These are phyloP conservation scores for Epithele typhae DNA, from an alignment of 768 basidiomycete genomes.

Conservation along the genomic window DNA sequence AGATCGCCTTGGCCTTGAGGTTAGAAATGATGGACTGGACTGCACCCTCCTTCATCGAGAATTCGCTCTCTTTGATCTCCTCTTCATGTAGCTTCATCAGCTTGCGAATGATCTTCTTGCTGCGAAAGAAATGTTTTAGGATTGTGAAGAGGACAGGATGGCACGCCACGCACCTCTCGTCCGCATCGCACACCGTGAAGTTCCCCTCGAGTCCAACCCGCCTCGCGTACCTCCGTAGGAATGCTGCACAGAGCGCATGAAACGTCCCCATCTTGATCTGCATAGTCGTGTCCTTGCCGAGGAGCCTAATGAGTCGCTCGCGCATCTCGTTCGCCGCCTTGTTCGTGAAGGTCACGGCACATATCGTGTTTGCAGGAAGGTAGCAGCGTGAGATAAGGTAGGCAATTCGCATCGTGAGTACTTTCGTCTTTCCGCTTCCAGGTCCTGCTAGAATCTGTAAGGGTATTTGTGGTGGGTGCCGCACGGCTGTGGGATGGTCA, in stretches of 20 bases:
- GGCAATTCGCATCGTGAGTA: conserved; percentile 65
- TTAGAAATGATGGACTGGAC: conserved; percentile 67
- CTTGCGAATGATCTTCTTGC: conserved; percentile 62
- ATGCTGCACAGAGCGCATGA: conserved; percentile 69
- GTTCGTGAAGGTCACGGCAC: conserved; percentile 86
- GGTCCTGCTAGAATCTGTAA: conserved; percentile 84
- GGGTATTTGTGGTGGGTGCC: conserved; percentile 54
- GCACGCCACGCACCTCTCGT: conserved; percentile 63
- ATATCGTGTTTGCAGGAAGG: conserved; percentile 55
- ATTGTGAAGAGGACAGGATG: too few species aligned
- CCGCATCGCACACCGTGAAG: conserved; percentile 80
- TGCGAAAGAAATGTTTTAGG: conserved; percentile 22
- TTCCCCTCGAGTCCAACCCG: conserved; percentile 59
- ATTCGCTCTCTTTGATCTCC: conserved; percentile 39
- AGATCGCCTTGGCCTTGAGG: conserved; percentile 58
- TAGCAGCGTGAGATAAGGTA: conserved; percentile 53
- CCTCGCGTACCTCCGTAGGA: conserved; percentile 61
- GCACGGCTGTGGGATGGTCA: conserved; percentile 49
- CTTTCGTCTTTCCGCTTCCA: conserved; percentile 71
- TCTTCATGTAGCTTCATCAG: conserved; percentile 56
- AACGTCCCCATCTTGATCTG: conserved; percentile 72
- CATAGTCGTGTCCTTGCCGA: conserved; percentile 55
- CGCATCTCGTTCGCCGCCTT: conserved; percentile 89
- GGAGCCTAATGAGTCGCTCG: conserved; percentile 56
- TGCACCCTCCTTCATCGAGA: conserved; percentile 49